Conservation (phyloP, 352 stramenopile genomes). For the Globisporangium uncinulatum region DNA sequence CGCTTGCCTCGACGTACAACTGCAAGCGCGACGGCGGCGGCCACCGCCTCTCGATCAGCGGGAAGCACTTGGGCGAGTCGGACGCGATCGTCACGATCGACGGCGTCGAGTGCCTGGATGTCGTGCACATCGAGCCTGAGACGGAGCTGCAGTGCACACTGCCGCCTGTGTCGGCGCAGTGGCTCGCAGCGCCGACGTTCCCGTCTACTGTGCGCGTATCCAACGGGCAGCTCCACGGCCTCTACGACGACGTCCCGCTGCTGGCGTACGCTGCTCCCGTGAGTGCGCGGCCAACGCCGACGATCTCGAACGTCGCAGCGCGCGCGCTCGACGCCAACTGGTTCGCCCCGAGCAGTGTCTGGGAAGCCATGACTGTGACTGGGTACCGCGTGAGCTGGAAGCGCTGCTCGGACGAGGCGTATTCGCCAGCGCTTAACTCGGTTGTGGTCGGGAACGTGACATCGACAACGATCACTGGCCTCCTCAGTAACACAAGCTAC, state of each 20-base stretch:
- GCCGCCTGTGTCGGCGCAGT: slow-evolving; percentile 31
- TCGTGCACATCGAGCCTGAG: slow-evolving; percentile 48
- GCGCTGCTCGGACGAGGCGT: slow-evolving; percentile 22
- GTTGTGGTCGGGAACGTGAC: slow-evolving; percentile 87
- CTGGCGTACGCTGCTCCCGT: slow-evolving; percentile 64
- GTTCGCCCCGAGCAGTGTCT: slow-evolving; percentile 49
- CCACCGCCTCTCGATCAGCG: slow-evolving; percentile 51
- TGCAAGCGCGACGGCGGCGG: slow-evolving; percentile 50
- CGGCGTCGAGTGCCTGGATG: slow-evolving; percentile 57
- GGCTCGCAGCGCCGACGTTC: slow-evolving; percentile 25
- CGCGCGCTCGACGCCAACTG: slow-evolving; percentile 81
- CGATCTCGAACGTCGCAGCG: slow-evolving; percentile 73
- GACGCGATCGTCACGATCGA: slow-evolving; percentile 71
- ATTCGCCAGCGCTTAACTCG: slow-evolving; percentile 16
- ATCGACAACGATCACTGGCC: slow-evolving; percentile 79
- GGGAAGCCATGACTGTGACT: slow-evolving; percentile 75
- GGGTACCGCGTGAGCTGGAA: slow-evolving; percentile 76
- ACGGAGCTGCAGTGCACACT: slow-evolving; percentile 73
- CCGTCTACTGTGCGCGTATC: slow-evolving; percentile 56
- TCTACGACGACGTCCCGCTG: slow-evolving; percentile 50
- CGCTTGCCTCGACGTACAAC: slow-evolving; percentile 68
- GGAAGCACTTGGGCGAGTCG: slow-evolving; percentile 66
- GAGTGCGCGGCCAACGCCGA: slow-evolving; percentile 21
- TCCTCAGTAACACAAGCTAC: slow-evolving; percentile 59
- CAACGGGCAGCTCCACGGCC: slow-evolving; percentile 49